A percentile compares a stretch with the other conserved stretches of the same genome.
Evolutionary conservation across 192 early-diverging fungal genomes (phyloP).

Genomic region (Linnemannia hyalina): DNA sequence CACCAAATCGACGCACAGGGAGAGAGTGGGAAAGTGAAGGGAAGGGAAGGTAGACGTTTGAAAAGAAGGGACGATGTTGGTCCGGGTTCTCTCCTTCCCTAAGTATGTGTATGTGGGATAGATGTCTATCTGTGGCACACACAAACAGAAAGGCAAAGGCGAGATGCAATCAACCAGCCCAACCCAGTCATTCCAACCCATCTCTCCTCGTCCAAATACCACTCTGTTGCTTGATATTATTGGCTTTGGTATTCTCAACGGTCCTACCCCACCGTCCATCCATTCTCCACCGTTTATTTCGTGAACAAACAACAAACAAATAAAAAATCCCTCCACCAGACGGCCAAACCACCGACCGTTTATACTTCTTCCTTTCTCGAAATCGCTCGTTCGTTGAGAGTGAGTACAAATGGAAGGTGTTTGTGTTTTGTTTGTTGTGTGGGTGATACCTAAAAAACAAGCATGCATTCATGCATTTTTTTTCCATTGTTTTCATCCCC

Average conservation of each 20-base stretch:
- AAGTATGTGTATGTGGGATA: background rate
- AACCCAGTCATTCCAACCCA: background rate
- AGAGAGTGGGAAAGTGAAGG: background rate
- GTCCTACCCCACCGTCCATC: background rate
- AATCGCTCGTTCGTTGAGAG: background rate
- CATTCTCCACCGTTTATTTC: background rate
- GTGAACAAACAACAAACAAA: background rate
- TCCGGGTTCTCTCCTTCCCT: background rate
- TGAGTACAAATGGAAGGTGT: background rate
- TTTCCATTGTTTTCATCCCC: background rate
- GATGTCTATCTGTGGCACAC: background rate
- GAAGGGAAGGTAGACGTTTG: too few relatives aligned
- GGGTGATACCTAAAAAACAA: too few relatives aligned
- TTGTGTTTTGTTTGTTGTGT: too few relatives aligned
- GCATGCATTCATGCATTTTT: slow-evolving; percentile 9
- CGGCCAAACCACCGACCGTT: background rate
- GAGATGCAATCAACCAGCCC: background rate
- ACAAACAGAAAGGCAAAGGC: background rate
- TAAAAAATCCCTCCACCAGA: background rate
- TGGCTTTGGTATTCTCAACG: background rate
- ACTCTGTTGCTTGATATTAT: background rate
- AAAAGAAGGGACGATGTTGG: background rate
- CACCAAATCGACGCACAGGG: background rate
- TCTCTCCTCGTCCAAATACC: background rate
- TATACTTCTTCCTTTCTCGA: too few relatives aligned